These are phyloP conservation scores for Calocybe cyanea DNA, from an alignment of 768 basidiomycete genomes.

Conservation along the genomic window DNA sequence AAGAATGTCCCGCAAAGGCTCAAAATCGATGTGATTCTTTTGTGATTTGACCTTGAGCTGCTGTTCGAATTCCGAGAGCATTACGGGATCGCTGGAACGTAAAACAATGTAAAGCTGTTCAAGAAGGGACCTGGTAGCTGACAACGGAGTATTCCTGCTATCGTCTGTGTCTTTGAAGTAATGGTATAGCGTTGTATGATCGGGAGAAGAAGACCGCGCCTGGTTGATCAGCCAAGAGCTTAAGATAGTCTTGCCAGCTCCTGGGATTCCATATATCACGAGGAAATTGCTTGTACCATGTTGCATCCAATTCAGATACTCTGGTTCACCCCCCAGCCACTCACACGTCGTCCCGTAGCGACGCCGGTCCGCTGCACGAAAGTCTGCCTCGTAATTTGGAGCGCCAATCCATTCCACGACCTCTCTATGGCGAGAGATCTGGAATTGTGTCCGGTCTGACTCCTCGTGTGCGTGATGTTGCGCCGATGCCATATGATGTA, in stretches of 20 bases:
- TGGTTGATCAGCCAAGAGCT: slow-evolving; percentile 9
- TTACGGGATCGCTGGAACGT: not conserved
- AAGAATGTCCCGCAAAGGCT: not conserved
- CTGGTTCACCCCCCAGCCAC: slow-evolving; percentile 3
- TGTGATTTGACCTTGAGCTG: not conserved
- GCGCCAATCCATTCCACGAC: slow-evolving; percentile 8
- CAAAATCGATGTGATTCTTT: not conserved
- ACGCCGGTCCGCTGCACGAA: not conserved
- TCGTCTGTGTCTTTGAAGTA: slow-evolving; percentile 8
- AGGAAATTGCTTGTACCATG: not conserved
- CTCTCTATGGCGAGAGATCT: not conserved
- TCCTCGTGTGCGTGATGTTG: slow-evolving; percentile 1
- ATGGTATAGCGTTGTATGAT: slow-evolving; percentile 4
- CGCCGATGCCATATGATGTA: slow-evolving; percentile 2
- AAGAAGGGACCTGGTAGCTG: not conserved
- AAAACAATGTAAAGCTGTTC: not conserved
- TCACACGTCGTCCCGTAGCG: slow-evolving; percentile 7
- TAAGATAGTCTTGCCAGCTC: slow-evolving; percentile 9
- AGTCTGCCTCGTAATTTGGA: slow-evolving; percentile 4
- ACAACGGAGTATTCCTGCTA: not conserved
- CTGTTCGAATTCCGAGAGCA: not conserved
- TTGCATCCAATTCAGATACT: not conserved
- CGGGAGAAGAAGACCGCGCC: not conserved
- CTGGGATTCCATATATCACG: slow-evolving; percentile 7
- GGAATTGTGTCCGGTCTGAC: not conserved